Conservation (phyloP, 2,329 filamentous ascomycete genomes). For the Byssochlamys sp. region DNA sequence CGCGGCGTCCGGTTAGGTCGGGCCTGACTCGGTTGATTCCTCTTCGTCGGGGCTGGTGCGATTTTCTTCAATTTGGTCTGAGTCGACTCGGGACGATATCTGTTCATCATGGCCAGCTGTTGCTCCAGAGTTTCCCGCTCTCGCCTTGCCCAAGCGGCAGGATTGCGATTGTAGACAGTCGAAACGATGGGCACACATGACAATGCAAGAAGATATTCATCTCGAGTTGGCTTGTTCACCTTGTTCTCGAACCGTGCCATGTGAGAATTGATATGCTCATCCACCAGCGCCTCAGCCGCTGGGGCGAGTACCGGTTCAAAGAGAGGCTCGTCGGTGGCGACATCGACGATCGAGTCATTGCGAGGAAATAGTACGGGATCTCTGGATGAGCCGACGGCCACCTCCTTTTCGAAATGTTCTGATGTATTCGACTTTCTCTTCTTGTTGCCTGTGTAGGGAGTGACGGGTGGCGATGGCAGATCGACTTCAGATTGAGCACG, state of each 20-base stretch:
- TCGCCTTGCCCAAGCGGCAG: constrained; percentile 33
- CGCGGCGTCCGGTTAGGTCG: constrained; percentile 23
- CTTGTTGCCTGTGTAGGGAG: constrained; percentile 34
- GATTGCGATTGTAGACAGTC: constrained; percentile 35
- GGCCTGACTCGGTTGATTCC: constrained; percentile 14
- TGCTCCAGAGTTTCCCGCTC: constrained; percentile 34
- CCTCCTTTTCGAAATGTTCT: constrained; percentile 25
- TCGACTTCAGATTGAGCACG: constrained; percentile 35
- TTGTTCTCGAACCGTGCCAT: constrained; percentile 34
- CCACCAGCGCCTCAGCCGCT: constrained; percentile 29
- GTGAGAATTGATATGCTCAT: constrained; percentile 34
- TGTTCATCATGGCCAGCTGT: constrained; percentile 33
- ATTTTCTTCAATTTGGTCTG: constrained; percentile 31
- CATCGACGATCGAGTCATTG: constrained; percentile 23
- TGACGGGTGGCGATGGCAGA: constrained; percentile 38
- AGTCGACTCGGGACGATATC: constrained; percentile 20
- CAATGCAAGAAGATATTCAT: constrained; percentile 35
- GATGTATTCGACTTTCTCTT: constrained; percentile 24
- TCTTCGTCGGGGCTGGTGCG: constrained; percentile 30
- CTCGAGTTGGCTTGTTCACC: constrained; percentile 33
- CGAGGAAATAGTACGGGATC: constrained; percentile 37
- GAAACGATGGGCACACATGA: constrained; percentile 37
- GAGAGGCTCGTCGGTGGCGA: constrained; percentile 30
- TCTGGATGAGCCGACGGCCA: constrained; percentile 16
- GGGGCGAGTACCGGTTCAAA: constrained; percentile 28